A percentile compares a stretch with the other conserved stretches of the same genome.
Evolutionary conservation across 2,329 filamentous ascomycete species (phyloP).

Genomic region (Achaetomium macrosporum): DNA sequence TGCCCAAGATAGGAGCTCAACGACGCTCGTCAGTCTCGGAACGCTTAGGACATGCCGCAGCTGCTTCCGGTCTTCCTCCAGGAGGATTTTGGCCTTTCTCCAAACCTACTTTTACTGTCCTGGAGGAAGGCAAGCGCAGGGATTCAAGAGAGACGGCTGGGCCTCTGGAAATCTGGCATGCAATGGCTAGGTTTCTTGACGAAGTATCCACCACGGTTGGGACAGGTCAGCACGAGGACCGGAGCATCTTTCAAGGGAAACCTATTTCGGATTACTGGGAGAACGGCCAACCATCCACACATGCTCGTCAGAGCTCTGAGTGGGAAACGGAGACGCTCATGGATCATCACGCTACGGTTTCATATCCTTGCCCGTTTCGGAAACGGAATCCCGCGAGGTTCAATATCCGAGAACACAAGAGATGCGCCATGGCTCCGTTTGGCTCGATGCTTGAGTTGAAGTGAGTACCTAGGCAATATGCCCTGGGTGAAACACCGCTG

Average conservation of each 20-base stretch:
- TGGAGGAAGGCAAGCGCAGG: neutral
- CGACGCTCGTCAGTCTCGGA: neutral
- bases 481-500: neutral
- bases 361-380: conserved; percentile 36
- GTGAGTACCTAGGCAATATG: conserved; percentile 20
- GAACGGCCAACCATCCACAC: neutral
- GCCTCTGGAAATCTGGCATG: neutral
- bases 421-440: conserved; percentile 40
- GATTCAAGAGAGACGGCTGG: neutral
- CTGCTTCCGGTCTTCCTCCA: too few species aligned
- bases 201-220: neutral
- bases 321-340: conserved; percentile 13
- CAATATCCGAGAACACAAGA: conserved; percentile 41
- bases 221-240: neutral
- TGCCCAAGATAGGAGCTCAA: neutral
- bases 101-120: neutral
- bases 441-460: conserved; percentile 37
- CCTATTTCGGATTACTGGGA: neutral
- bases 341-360: neutral
- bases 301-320: conserved; percentile 1
- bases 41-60: too few species aligned
- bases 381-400: conserved; percentile 41
- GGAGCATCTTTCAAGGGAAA: neutral
- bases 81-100: too few species aligned
- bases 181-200: neutral